A percentile compares a stretch with the other conserved stretches of the same genome.
Evolutionary conservation across 352 stramenopile species (phyloP).

Genomic region (Phytophthora pseudosyringae): DNA sequence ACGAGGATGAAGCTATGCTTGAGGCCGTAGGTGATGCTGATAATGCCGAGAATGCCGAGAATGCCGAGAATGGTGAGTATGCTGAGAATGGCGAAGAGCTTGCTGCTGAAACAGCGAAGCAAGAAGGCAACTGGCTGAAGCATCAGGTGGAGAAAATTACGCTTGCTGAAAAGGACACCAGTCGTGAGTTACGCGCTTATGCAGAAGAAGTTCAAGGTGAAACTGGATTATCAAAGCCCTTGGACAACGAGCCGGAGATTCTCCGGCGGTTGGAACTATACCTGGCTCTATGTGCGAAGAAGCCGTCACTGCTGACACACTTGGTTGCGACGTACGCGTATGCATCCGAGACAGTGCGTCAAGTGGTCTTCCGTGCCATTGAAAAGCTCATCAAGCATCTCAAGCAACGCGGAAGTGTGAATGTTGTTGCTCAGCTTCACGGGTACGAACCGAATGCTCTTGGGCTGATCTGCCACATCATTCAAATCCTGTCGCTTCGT

Average conservation of each 20-base stretch:
- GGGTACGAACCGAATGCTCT: constrained; percentile 67
- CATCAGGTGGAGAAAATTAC: constrained; percentile 35
- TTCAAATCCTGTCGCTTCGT: constrained; percentile 72
- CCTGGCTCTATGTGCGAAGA: constrained; percentile 79
- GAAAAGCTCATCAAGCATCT: constrained; percentile 90
- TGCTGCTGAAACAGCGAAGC: constrained; percentile 8
- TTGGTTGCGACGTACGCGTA: constrained; percentile 69
- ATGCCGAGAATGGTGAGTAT: neutral
- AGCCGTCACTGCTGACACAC: constrained; percentile 63
- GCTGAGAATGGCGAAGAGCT: constrained; percentile 1
- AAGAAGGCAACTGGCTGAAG: constrained; percentile 33
- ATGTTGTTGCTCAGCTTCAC: constrained; percentile 73
- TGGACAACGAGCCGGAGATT: constrained; percentile 62
- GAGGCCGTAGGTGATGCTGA: constrained; percentile 15
- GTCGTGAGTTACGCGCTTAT: constrained; percentile 48
- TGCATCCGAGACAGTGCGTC: constrained; percentile 64
- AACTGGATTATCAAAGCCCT: constrained; percentile 40
- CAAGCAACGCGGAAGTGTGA: constrained; percentile 65
- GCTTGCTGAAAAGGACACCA: constrained; percentile 31
- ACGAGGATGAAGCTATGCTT: constrained; percentile 39
- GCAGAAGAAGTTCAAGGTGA: constrained; percentile 49
- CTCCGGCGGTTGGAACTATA: constrained; percentile 76
- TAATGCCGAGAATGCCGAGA: constrained; percentile 13
- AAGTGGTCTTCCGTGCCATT: constrained; percentile 76
- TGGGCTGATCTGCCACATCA: constrained; percentile 75